Percentiles rank a stretch among this genome's conserved stretches.
Conservation (phyloP, 2,329 filamentous ascomycete species). For the Didymella pomorum region DNA sequence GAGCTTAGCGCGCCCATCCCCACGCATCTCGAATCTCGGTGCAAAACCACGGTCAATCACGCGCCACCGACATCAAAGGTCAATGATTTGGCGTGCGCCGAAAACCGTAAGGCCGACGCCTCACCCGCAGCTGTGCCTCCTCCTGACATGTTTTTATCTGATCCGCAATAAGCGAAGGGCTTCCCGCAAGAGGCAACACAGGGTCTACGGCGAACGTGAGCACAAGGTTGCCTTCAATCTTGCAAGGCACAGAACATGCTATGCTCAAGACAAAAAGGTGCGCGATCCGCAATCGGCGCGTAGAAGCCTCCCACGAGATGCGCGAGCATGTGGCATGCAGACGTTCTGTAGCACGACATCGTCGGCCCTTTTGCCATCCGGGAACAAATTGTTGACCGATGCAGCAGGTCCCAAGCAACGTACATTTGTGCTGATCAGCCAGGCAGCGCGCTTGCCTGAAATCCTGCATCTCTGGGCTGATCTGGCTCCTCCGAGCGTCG, state of each 20-base stretch:
- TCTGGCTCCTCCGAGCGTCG: constrained; percentile 34
- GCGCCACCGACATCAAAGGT: constrained; percentile 20
- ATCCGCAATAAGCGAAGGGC: constrained; percentile 35
- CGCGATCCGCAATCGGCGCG: constrained; percentile 20
- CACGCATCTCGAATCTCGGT: constrained; percentile 3
- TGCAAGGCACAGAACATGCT: background rate
- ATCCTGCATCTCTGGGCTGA: background rate
- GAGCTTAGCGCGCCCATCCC: constrained; percentile 3
- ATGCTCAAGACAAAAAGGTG: background rate
- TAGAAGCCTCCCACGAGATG: constrained; percentile 5
- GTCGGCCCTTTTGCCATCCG: constrained; percentile 18
- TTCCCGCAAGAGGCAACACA: constrained; percentile 3
- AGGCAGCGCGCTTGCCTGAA: constrained; percentile 2
- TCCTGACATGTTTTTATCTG: constrained; percentile 33
- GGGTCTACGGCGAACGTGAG: background rate
- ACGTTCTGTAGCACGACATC: constrained; percentile 13
- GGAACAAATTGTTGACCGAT: constrained; percentile 16
- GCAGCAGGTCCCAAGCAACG: constrained; percentile 18
- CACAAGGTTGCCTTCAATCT: background rate
- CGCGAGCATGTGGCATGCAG: constrained; percentile 18
- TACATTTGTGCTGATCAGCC: constrained; percentile 18
- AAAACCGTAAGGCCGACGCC: background rate
- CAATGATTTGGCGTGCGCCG: background rate
- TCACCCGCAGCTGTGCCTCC: constrained; percentile 16
- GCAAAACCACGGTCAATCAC: background rate